Conservation (phyloP, 768 basidiomycete genomes). For the Xerocomus spinulosus region DNA sequence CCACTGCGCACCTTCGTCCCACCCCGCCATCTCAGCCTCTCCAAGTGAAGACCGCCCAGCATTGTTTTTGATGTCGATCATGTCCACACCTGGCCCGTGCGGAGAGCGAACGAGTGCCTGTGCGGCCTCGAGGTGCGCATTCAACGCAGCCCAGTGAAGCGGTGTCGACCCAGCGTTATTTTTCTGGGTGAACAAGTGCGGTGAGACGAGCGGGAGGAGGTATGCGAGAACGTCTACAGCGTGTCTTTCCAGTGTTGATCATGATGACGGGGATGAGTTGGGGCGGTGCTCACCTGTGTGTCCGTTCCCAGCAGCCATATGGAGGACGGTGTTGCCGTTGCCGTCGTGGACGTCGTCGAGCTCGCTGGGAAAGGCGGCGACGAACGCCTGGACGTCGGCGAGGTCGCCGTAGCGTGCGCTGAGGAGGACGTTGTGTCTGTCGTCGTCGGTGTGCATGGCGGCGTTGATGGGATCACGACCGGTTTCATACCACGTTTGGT, state of each 20-base stretch:
- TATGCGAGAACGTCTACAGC: slow-evolving; percentile 68
- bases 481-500: too few species aligned
- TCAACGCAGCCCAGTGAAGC: slow-evolving; percentile 89
- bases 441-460: slow-evolving; percentile 39
- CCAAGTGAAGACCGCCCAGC: slow-evolving; percentile 74
- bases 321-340: slow-evolving; percentile 73
- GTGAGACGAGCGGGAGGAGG: slow-evolving; percentile 56
- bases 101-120: slow-evolving; percentile 56
- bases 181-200: slow-evolving; percentile 52
- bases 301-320: slow-evolving; percentile 88
- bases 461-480: not conserved
- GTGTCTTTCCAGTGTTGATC: slow-evolving; percentile 45
- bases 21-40: slow-evolving; percentile 74
- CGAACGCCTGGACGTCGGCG: slow-evolving; percentile 67
- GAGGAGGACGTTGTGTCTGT: slow-evolving; percentile 71
- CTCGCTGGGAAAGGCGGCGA: slow-evolving; percentile 44
- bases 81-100: slow-evolving; percentile 53
- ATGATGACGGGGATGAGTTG: too few species aligned
- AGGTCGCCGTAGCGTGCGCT: slow-evolving; percentile 87
- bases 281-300: slow-evolving; percentile 72
- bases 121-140: slow-evolving; percentile 63
- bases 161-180: slow-evolving; percentile 79
- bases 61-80: slow-evolving; percentile 73
- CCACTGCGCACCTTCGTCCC: slow-evolving; percentile 84
- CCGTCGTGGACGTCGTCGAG: slow-evolving; percentile 60